phyloP scores from a whole-genome alignment of 495 filamentous ascomycete genomes.

The Cercophora samala region DNA sequence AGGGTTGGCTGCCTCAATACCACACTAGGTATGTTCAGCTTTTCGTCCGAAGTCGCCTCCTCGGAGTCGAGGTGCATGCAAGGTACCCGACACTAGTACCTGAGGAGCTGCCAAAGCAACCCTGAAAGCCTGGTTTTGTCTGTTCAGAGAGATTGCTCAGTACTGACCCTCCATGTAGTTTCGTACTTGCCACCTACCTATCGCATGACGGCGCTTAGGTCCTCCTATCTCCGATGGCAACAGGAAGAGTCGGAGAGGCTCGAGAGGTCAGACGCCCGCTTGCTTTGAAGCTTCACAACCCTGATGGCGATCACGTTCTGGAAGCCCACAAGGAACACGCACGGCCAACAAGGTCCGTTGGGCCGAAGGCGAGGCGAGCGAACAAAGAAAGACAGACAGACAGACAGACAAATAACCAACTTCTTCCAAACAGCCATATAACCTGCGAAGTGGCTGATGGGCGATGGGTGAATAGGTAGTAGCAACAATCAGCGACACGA shows the following conservation, averaged over 20 bases:
- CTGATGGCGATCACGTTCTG: slow-evolving; percentile 26
- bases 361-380: background rate
- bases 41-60: slow-evolving; percentile 16
- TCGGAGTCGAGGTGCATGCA: slow-evolving; percentile 22
- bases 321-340: slow-evolving; percentile 21
- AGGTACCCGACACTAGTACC: slow-evolving; percentile 33
- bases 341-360: slow-evolving; percentile 8
- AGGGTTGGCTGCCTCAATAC: slow-evolving; percentile 15
- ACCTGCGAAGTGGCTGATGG: slow-evolving; percentile 18
- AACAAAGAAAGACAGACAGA: background rate
- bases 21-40: slow-evolving; percentile 16
- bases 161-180: background rate
- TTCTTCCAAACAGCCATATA: slow-evolving; percentile 23
- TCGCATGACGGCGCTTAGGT: slow-evolving; percentile 12
- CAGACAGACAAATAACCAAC: slow-evolving; percentile 11
- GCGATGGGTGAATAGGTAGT: slow-evolving; percentile 4
- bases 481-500: slow-evolving; percentile 9
- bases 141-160: slow-evolving; percentile 2
- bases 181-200: slow-evolving; percentile 4
- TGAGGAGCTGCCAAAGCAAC: background rate
- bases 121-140: slow-evolving; percentile 21
- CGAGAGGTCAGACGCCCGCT: slow-evolving; percentile 5
- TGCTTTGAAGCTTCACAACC: background rate
- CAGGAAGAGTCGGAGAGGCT: background rate
- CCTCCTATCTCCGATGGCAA: slow-evolving; percentile 4